These are phyloP conservation scores for Colletotrichum musicola DNA, from an alignment of 2,329 filamentous ascomycete genomes.

Conservation along the genomic window DNA sequence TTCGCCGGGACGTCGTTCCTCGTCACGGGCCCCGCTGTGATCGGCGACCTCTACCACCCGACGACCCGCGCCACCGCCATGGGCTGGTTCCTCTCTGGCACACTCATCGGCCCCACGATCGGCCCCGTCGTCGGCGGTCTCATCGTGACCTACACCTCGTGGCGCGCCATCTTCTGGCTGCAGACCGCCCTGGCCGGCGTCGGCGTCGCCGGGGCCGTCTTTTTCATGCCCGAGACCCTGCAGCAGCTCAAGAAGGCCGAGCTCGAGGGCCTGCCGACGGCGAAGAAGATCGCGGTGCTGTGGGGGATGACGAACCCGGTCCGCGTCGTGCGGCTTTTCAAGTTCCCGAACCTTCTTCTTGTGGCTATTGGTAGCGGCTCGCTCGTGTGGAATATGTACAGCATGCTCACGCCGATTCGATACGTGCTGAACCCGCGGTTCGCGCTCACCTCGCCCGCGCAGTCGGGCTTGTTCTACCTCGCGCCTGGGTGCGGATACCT, in stretches of 20 bases:
- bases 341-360: constrained; percentile 74
- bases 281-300: constrained; percentile 54
- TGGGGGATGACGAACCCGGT: constrained; percentile 73
- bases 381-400: constrained; percentile 80
- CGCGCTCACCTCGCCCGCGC: constrained; percentile 70
- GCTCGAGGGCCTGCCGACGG: constrained; percentile 63
- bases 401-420: constrained; percentile 75
- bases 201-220: constrained; percentile 66
- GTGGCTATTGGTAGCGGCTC: constrained; percentile 69
- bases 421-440: constrained; percentile 80
- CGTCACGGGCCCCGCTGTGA: constrained; percentile 73
- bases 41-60: constrained; percentile 69
- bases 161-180: constrained; percentile 79
- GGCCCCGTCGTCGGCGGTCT: constrained; percentile 77
- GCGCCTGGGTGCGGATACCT: constrained; percentile 77
- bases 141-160: constrained; percentile 75
- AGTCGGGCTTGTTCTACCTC: constrained; percentile 77
- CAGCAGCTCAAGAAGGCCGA: constrained; percentile 72
- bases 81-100: constrained; percentile 75
- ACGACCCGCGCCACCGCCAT: constrained; percentile 75
- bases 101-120: constrained; percentile 73
- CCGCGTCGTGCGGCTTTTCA: constrained; percentile 72
- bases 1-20: constrained; percentile 79
- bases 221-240: constrained; percentile 77
- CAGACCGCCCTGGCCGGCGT: constrained; percentile 72